Evolutionary conservation across 257 asterid genomes (phyloP).

Genomic region (Nicotiana attenuata): DNA sequence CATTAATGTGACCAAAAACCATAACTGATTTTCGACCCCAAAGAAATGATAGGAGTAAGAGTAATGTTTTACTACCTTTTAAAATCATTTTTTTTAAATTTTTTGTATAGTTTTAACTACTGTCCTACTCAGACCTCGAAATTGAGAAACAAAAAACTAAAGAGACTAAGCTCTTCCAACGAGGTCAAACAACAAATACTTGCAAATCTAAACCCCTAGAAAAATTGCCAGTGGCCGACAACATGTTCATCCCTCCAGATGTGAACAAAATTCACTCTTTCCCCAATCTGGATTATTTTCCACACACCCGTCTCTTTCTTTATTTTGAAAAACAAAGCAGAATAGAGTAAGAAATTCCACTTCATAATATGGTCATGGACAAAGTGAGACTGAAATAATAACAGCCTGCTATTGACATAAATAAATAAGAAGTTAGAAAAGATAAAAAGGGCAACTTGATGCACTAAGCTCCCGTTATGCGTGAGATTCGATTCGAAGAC

Average conservation of each 20-base stretch:
- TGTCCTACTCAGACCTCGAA: neutral
- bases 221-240: slow-evolving; percentile 56
- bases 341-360: neutral
- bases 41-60: too few species aligned
- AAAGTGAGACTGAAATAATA: too few species aligned
- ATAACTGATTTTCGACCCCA: too few species aligned
- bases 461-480: too few species aligned
- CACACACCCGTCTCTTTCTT: slow-evolving; percentile 29
- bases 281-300: neutral
- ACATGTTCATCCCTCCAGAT: slow-evolving; percentile 35
- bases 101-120: neutral
- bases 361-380: neutral
- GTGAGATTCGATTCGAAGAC: too few species aligned
- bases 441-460: too few species aligned
- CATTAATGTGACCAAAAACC: neutral
- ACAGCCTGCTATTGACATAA: neutral
- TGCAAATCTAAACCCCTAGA: slow-evolving; percentile 9
- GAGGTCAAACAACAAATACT: slow-evolving; percentile 31
- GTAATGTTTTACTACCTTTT: neutral
- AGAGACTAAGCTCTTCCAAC: slow-evolving; percentile 20
- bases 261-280: slow-evolving; percentile 51
- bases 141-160: neutral
- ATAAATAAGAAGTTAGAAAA: too few species aligned
- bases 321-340: slow-evolving; percentile 20
- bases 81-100: neutral